phyloP scores from a whole-genome alignment of 2,329 filamentous ascomycete species.

The Uncinocarpus reesii region DNA sequence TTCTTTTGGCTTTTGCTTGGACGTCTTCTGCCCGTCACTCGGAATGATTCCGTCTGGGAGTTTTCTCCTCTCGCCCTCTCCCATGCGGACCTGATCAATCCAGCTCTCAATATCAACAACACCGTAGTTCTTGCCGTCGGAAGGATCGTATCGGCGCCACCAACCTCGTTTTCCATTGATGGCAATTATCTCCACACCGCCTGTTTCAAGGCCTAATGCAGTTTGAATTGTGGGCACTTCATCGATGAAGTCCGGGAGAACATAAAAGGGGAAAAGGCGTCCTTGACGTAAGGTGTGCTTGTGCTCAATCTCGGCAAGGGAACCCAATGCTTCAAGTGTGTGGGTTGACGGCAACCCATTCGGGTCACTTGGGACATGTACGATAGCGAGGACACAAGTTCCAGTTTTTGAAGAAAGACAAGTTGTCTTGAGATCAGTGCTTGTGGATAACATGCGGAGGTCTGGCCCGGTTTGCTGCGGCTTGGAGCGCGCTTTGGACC shows the following conservation, averaged over 20 bases:
- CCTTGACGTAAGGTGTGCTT: constrained; percentile 59
- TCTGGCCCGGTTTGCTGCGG: constrained; percentile 47
- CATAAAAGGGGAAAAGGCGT: constrained; percentile 73
- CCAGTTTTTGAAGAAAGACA: constrained; percentile 67
- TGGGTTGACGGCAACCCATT: constrained; percentile 38
- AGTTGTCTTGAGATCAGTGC: constrained; percentile 54
- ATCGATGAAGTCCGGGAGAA: constrained; percentile 55
- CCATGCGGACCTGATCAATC: constrained; percentile 84
- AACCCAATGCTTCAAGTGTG: constrained; percentile 47
- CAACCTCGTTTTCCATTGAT: constrained; percentile 76
- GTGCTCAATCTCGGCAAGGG: constrained; percentile 62
- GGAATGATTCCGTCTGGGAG: constrained; percentile 53
- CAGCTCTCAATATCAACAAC: constrained; percentile 62
- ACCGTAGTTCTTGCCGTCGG: constrained; percentile 42
- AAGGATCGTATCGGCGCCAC: constrained; percentile 62
- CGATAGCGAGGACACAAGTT: constrained; percentile 71
- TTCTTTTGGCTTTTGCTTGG: constrained; percentile 46
- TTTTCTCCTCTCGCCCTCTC: constrained; percentile 71
- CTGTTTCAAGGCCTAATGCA: constrained; percentile 50
- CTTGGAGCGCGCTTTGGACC: constrained; percentile 29
- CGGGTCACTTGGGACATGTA: constrained; percentile 46
- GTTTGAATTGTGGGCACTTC: constrained; percentile 47
- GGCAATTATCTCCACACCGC: constrained; percentile 61
- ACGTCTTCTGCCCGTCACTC: too few species aligned
- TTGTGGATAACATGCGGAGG: constrained; percentile 55